phyloP scores from a whole-genome alignment of 2,329 filamentous ascomycete species.

The Corynespora cassiicola region DNA sequence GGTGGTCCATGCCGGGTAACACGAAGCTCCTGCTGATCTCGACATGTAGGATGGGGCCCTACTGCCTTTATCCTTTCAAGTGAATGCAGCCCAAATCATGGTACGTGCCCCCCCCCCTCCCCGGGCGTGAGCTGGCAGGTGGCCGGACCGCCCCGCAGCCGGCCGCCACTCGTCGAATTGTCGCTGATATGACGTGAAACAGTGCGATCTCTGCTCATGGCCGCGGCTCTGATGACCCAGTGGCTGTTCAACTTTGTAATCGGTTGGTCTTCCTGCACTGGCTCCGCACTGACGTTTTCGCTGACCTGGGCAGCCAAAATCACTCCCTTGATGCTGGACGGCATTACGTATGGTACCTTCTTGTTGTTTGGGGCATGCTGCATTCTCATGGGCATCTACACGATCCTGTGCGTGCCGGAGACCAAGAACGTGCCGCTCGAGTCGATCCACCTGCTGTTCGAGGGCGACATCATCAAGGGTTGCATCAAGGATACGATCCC shows the following conservation, averaged over 20 bases:
- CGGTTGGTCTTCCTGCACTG: slow-evolving; percentile 5
- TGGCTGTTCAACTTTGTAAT: slow-evolving; percentile 51
- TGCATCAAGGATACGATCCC: slow-evolving; percentile 48
- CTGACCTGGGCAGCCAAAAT: slow-evolving; percentile 34
- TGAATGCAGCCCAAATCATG: slow-evolving; percentile 49
- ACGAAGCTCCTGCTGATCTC: slow-evolving; percentile 11
- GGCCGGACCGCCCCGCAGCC: no score
- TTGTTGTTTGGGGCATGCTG: slow-evolving; percentile 51
- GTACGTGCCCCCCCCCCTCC: slow-evolving; percentile 13
- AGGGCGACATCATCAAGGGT: slow-evolving; percentile 49
- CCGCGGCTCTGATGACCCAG: slow-evolving; percentile 53
- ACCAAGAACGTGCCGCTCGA: slow-evolving; percentile 53
- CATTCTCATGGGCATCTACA: slow-evolving; percentile 51
- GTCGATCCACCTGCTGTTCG: slow-evolving; percentile 50
- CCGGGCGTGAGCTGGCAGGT: slow-evolving; percentile 1
- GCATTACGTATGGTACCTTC: slow-evolving; percentile 54
- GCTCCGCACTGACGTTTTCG: neutral
- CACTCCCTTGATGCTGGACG: slow-evolving; percentile 50
- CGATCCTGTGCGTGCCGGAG: slow-evolving; percentile 51
- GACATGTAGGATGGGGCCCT: slow-evolving; percentile 51
- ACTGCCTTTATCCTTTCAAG: slow-evolving; percentile 53
- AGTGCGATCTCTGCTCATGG: slow-evolving; percentile 52
- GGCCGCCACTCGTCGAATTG: neutral
- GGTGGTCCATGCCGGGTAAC: slow-evolving; percentile 2
- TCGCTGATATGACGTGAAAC: slow-evolving; percentile 4